A percentile compares a stretch with the other conserved stretches of the same genome.
Evolutionary conservation across 2,329 filamentous ascomycete species (phyloP).

Genomic region (Alternaria alternata): DNA sequence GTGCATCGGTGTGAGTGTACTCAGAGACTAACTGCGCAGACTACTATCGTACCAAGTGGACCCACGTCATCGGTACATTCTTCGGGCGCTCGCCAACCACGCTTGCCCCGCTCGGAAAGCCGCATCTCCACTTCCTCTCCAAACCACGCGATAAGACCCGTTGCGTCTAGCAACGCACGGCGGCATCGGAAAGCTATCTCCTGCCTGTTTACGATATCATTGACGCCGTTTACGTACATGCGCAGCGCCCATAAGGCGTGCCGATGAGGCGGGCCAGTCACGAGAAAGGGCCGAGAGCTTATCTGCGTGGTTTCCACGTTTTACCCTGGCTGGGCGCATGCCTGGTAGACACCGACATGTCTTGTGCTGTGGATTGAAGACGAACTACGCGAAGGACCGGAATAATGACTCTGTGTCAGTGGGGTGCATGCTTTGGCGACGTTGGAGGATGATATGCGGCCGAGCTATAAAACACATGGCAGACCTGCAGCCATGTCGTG

Average conservation of each 20-base stretch:
- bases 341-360: background rate
- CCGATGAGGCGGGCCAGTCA: constrained; percentile 1
- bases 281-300: background rate
- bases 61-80: constrained; percentile 1
- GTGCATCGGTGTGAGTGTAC: background rate
- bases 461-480: constrained; percentile 1
- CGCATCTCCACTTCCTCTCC: constrained; percentile 6
- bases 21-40: background rate
- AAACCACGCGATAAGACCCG: constrained; percentile 12
- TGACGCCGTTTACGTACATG: constrained; percentile 8
- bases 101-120: constrained; percentile 2
- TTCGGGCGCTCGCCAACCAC: background rate
- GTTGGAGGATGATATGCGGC: background rate
- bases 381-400: background rate
- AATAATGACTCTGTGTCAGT: constrained; percentile 1
- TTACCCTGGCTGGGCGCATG: background rate
- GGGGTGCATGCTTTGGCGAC: background rate
- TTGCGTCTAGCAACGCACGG: background rate
- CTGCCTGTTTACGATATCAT: background rate
- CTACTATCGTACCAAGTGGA: background rate
- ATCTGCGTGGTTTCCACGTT: background rate
- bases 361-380: background rate
- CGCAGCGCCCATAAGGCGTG: background rate
- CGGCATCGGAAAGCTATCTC: constrained; percentile 2
- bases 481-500: background rate